These are phyloP conservation scores for Bruguiera sexangula DNA, from an alignment of 345 rosid genomes.

Conservation along the genomic window DNA sequence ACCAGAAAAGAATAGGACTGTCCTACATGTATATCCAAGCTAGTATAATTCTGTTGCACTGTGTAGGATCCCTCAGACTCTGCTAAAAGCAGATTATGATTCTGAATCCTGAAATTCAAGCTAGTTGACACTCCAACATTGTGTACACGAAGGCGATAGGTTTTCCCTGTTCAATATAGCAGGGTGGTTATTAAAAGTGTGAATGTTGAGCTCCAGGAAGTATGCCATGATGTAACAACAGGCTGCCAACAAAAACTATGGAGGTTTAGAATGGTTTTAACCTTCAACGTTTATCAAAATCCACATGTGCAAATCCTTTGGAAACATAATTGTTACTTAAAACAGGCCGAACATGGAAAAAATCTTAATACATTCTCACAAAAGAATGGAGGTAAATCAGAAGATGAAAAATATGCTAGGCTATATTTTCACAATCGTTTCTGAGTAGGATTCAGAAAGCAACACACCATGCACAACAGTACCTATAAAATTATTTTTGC, in stretches of 20 bases:
- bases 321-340: background rate
- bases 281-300: background rate
- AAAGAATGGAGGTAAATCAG: background rate
- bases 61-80: constrained; percentile 96
- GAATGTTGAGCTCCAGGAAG: background rate
- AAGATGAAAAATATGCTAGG: background rate
- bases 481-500: too few relatives aligned
- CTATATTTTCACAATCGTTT: background rate
- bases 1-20: constrained; percentile 89
- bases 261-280: too few relatives aligned
- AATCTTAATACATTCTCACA: background rate
- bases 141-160: constrained; percentile 85
- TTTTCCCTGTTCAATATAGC: constrained; percentile 55
- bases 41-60: constrained; percentile 94
- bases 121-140: constrained; percentile 92
- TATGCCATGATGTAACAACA: background rate
- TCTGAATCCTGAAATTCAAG: constrained; percentile 94
- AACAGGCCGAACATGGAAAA: background rate
- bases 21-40: constrained; percentile 95
- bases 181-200: constrained; percentile 6
- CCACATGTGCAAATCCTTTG: background rate
- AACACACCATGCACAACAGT: too few relatives aligned
- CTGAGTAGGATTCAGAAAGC: background rate
- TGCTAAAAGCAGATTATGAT: constrained; percentile 81
- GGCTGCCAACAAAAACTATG: too few relatives aligned